Percentiles rank a stretch among this genome's conserved stretches.
These are phyloP conservation scores for Aquanectria penicillioides DNA, from an alignment of 2,329 filamentous ascomycete species.

Conservation along the genomic window DNA sequence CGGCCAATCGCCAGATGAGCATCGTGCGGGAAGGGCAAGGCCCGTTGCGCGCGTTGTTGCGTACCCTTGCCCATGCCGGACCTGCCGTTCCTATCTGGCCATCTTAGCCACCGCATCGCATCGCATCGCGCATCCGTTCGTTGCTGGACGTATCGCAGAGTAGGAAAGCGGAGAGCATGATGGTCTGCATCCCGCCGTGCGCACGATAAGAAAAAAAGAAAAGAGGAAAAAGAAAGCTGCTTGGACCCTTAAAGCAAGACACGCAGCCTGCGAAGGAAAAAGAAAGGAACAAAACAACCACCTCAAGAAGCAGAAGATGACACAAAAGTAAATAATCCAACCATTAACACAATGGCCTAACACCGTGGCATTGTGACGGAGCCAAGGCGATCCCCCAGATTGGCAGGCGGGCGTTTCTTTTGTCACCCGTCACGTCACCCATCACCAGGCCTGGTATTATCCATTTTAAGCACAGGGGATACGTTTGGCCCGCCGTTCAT, in stretches of 20 bases:
- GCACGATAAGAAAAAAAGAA: background rate
- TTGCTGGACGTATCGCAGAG: too few species aligned
- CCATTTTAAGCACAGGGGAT: background rate
- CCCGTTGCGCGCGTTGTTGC: background rate
- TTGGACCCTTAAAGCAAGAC: too few species aligned
- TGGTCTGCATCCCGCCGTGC: background rate
- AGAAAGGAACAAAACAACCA: background rate
- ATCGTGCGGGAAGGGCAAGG: conserved; percentile 12
- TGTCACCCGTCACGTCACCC: too few species aligned
- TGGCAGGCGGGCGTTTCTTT: too few species aligned
- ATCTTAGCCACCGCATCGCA: conserved; percentile 7
- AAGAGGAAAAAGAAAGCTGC: background rate
- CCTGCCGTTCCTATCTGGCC: conserved; percentile 10
- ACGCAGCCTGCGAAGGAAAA: too few species aligned
- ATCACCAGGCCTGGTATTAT: background rate
- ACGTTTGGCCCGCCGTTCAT: background rate
- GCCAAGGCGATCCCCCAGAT: too few species aligned
- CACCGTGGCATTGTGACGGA: too few species aligned
- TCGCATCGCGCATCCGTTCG: too few species aligned
- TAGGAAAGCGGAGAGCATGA: background rate
- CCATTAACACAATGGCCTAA: too few species aligned
- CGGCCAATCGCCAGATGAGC: conserved; percentile 1
- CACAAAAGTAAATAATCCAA: too few species aligned
- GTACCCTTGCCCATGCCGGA: background rate
- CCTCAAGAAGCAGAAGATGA: too few species aligned